Evolutionary conservation across 208 protist genomes (phyloP).

Genomic region (Acanthamoeba quina): DNA sequence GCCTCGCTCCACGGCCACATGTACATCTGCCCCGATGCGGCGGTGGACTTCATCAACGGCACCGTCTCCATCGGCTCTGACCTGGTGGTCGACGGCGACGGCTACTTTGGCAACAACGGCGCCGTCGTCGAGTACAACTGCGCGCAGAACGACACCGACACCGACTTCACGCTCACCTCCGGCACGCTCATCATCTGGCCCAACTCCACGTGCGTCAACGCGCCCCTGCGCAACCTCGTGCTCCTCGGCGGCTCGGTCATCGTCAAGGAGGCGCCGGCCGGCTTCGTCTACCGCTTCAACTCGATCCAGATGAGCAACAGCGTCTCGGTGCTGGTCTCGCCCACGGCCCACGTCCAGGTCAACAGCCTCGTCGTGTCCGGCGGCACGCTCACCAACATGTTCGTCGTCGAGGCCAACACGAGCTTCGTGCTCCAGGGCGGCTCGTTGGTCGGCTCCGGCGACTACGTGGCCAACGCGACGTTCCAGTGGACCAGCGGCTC

Average conservation of each 20-base stretch:
- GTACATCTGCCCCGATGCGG: constrained; percentile 19
- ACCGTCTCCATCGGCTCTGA: background rate
- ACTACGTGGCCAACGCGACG: background rate
- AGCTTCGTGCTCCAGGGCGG: constrained; percentile 45
- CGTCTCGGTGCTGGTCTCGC: constrained; percentile 1
- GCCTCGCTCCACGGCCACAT: constrained; percentile 17
- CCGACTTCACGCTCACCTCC: constrained; percentile 33
- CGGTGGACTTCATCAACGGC: constrained; percentile 47
- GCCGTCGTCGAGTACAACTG: constrained; percentile 38
- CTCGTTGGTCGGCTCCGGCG: background rate
- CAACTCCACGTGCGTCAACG: constrained; percentile 51
- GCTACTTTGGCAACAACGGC: constrained; percentile 21
- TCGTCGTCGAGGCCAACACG: constrained; percentile 28
- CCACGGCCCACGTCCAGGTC: constrained; percentile 39
- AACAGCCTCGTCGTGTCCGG: constrained; percentile 13
- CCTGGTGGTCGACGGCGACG: constrained; percentile 13
- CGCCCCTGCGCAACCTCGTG: constrained; percentile 38
- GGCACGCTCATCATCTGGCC: constrained; percentile 70
- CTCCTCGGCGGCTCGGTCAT: constrained; percentile 57
- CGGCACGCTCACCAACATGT: constrained; percentile 39
- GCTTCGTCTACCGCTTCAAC: constrained; percentile 74
- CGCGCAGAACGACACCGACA: constrained; percentile 60
- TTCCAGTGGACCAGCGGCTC: constrained; percentile 34
- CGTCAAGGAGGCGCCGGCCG: constrained; percentile 21
- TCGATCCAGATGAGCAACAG: constrained; percentile 58